phyloP scores from a whole-genome alignment of 306 rosid species.

The Lablab purpureus region DNA sequence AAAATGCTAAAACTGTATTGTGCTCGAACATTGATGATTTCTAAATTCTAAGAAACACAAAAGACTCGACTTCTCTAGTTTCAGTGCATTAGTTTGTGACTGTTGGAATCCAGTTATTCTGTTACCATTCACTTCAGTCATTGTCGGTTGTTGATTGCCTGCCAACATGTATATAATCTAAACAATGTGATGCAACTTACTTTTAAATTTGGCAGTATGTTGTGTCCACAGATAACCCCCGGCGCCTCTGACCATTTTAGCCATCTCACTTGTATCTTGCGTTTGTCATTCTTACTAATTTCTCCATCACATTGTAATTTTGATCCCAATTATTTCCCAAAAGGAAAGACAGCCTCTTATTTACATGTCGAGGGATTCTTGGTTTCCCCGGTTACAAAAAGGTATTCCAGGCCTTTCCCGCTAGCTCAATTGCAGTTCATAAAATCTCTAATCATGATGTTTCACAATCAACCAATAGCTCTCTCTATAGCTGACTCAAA shows the following conservation, averaged over 20 bases:
- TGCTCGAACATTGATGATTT: neutral
- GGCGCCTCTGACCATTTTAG: neutral
- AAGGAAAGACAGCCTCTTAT: neutral
- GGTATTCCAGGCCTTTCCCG: no score
- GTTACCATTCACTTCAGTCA: neutral
- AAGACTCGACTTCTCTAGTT: neutral
- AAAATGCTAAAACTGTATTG: neutral
- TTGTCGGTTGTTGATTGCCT: neutral
- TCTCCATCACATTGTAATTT: neutral
- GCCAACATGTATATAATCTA: no score
- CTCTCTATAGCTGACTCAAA: neutral
- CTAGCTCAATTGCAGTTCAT: neutral
- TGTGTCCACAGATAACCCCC: neutral
- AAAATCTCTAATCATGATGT: neutral
- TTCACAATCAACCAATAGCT: neutral
- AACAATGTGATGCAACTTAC: no score
- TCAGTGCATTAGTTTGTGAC: neutral
- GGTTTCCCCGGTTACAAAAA: neutral
- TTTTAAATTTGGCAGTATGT: neutral
- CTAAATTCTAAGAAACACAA: constrained; percentile 16
- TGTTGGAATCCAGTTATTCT: neutral
- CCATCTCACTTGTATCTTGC: neutral
- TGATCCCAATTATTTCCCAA: neutral
- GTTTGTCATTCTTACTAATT: neutral
- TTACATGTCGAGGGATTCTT: neutral